Evolutionary conservation across 2,329 filamentous ascomycete species (phyloP), one percentile per base, ranked within the genome.

Genomic region (Botrytis elliptica): DNA sequence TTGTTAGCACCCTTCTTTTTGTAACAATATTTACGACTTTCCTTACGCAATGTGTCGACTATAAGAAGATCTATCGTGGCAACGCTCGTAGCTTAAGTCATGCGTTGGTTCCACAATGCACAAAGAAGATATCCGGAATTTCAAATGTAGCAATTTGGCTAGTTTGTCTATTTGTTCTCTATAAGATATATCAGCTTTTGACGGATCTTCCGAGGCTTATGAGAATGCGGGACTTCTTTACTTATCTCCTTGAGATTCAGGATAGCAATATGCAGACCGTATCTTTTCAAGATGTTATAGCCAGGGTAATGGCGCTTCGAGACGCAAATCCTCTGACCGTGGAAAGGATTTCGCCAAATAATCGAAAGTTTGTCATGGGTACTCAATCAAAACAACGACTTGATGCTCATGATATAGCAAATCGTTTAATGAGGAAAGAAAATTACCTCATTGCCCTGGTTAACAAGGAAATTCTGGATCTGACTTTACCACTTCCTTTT

Each of bases 361-460:
- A 88, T 76, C 86, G 88, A 74, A 88, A 86, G 76, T 89, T 88
- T 74, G 42, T 52, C 16, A 86, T 76, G 38, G 92, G 93, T 64
- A 94, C 91, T 74, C 94, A 97, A 80, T 97, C 94, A 36, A 97
- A 98, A 82, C 94, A 98, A 83, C 89, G 95, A 75, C 91, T 99
- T 78, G 96, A 98, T 82, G 96, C 96, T 18, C 94, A 98, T 79
- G 96, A 98, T 80, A 98, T 99, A 81, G 96, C 96, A 10, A 99
- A 98, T 80, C 90, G 96, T 46, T 84, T 99, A 64, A 98, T 99
- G 96, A 91, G 96, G 74, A 92, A 93, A 80, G 95, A 98, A 76
- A 99, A 99, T 80, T 99, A 98, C 79, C 88, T 98, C 76, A 98
- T 99, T 79, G 96, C 96, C 7, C 86, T 99, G 79, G 94, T 98